Percentiles rank a stretch among this genome's conserved stretches.
Evolutionary conservation across 305 asterid species (phyloP).

Genomic region (Fraxinus sp.): DNA sequence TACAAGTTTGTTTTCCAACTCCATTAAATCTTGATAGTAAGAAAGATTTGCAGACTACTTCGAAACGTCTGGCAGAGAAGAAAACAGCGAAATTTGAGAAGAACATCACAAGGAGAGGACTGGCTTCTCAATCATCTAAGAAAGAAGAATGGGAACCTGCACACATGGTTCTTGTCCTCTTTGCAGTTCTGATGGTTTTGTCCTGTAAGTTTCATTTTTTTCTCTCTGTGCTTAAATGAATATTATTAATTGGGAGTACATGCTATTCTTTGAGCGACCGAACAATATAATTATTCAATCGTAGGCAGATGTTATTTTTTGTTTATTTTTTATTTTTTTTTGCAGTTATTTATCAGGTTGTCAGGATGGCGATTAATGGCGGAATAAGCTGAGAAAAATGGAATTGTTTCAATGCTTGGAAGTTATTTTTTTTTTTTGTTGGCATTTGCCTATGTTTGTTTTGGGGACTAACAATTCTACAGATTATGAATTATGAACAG

Average conservation of each 20-base stretch:
- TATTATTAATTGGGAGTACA: background rate
- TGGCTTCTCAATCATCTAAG: conserved; percentile 40
- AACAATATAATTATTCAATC: too few species aligned
- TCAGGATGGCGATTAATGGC: conserved; percentile 67
- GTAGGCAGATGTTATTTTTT: background rate
- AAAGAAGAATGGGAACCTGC: conserved; percentile 56
- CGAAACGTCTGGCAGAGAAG: conserved; percentile 73
- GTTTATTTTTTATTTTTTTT: background rate
- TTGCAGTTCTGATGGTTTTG: conserved; percentile 64
- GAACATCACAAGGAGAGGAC: conserved; percentile 72
- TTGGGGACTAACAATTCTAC: background rate
- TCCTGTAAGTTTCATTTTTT: conserved; percentile 51
- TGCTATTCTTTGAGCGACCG: background rate
- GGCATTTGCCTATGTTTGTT: background rate
- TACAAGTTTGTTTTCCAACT: background rate
- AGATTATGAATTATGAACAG: background rate
- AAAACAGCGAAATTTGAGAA: conserved; percentile 87
- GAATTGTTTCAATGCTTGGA: conserved; percentile 14
- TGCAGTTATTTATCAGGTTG: conserved; percentile 77
- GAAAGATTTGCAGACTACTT: conserved; percentile 56
- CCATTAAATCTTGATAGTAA: background rate
- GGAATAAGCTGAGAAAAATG: conserved; percentile 31
- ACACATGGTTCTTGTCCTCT: conserved; percentile 70
- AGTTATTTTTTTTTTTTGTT: background rate
- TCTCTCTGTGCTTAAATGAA: background rate